Base-by-base conservation (phyloP, 2,329 filamentous ascomycete genomes). In the Penicillium sp. region DNA sequence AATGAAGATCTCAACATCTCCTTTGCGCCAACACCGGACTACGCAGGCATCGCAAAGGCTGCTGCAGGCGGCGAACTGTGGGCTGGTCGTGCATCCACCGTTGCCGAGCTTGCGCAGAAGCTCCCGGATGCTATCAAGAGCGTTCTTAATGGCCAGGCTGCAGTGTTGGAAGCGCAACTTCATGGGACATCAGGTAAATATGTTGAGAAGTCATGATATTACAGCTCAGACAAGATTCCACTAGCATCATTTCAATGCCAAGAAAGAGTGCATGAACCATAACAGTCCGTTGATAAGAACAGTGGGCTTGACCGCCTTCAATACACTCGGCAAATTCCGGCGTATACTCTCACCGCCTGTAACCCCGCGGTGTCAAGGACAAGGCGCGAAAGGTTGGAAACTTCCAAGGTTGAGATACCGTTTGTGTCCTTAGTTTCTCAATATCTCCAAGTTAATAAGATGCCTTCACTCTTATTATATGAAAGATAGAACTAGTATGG, bases 1-100 rank as follows among this genome's bases (percentile, higher is more conserved):
- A 88, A 88, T 56, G 81, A 84, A 56, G 85, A 86, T 44, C 69
- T 89, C 36, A 88, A 89, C 60, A 88, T 89, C 59, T 83, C 80
- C 0, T 88, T 89, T 63, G 80, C 78, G 1, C 86, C 86, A 0
- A 83, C 83, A 0, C 86, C 86, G 0, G 86, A 89, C 59, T 89
- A 88, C 64, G 76, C 84, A 0, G 86, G 86, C 0, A 88, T 89
- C 57, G 86, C 86, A 0, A 85, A 83, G 68, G 86, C 86, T 5
- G 85, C 86, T 0, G 79, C 81, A 0, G 86, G 86, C 6, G 85
- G 85, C 0, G 76, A 84, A 48, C 66, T 85, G 2, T 88, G 85
- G 83, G 84, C 85, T 4, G 84, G 77, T 5, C 77, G 80, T 55
- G 85, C 85, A 1, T 77, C 79, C 1, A 85, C 79, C 5, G 81